Percentiles rank a stretch among this genome's conserved stretches.
phyloP scores from a whole-genome alignment of 352 stramenopile species.

The Phytophthora macrochlamydospora region DNA sequence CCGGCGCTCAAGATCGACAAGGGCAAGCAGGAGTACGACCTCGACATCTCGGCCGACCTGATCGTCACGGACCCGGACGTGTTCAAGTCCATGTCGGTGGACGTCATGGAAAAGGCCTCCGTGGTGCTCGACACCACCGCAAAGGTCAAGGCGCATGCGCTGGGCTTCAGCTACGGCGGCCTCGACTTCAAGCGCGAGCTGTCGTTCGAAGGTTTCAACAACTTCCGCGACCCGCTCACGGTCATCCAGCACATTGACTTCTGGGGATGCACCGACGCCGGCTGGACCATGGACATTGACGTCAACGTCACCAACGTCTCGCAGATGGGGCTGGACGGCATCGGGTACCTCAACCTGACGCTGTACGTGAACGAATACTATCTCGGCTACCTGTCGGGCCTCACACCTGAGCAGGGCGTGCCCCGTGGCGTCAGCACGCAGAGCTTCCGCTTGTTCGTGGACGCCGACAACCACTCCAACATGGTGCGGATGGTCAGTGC shows the following conservation, averaged over 20 bases:
- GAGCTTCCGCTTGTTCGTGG: constrained; percentile 37
- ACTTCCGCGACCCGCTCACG: constrained; percentile 54
- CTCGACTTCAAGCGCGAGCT: constrained; percentile 65
- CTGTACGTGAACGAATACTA: constrained; percentile 66
- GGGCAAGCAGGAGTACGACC: constrained; percentile 38
- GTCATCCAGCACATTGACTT: constrained; percentile 67
- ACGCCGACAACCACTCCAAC: constrained; percentile 18
- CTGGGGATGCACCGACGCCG: constrained; percentile 37
- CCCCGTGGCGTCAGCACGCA: constrained; percentile 46
- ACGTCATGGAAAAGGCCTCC: constrained; percentile 42
- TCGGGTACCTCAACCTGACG: constrained; percentile 71
- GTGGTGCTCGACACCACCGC: constrained; percentile 52
- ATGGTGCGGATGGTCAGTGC: constrained; percentile 54
- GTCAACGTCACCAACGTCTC: constrained; percentile 61
- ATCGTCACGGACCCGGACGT: constrained; percentile 45
- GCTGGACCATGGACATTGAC: constrained; percentile 58
- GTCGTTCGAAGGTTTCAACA: constrained; percentile 53
- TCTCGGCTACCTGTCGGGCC: constrained; percentile 57
- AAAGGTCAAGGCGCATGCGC: constrained; percentile 46
- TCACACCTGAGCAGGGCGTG: constrained; percentile 41
- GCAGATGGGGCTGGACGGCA: constrained; percentile 56
- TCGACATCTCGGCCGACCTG: constrained; percentile 38
- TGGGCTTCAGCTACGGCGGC: constrained; percentile 59
- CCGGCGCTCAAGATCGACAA: constrained; percentile 53
- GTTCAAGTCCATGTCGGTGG: constrained; percentile 50